Evolutionary conservation across 192 early-diverging fungal species (phyloP), one percentile per base, ranked within the genome.

Genomic region (Coemansia sp.): DNA sequence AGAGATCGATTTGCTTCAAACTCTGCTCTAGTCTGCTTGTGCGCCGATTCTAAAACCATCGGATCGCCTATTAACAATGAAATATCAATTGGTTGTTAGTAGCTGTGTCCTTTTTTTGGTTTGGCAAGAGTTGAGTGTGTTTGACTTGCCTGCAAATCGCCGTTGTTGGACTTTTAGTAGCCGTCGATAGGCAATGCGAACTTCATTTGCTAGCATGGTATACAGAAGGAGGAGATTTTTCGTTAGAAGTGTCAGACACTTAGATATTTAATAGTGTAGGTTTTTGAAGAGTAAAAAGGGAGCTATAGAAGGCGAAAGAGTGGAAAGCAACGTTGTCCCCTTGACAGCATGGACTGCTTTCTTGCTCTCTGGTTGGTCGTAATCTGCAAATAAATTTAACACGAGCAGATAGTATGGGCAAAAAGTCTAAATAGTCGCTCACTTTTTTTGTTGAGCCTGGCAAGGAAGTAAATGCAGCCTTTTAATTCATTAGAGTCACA

Each of bases 21-120:
- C 43, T 84, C 81, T 27, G 53, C 58, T 29, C 81, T 73, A 11
- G 81, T 84, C 61, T 84, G 73, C 40, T 65, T 62, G 29, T 55
- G 43, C n/a, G 81, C 81, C 12, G 81, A 77, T 6, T 34, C 29
- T 15, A 73, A 49, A 13, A 74, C 64, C 10, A 40, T 9, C 0
- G 44, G 44, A 36, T 84, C 81, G 31, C 65, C 74, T 69, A 69
- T 15, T 39, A 18, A 31, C 15, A 13, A 29, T 31, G 33, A 41
- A 55, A 16, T 41, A 38, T 44, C 6, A 24, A 39, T 12, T 15
- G 3, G 2, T 8, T 50, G 40, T 64, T 50, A 64, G 36, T 27
- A n/a, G n/a, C 6, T 2, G 33, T 41, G 4, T 47, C 16, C 27
- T 15, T 50, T 62, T 36, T 10, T 67, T 18, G 15, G 34, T 9